Base-by-base conservation (phyloP, 805 yeast genomes). In the Lipomyces chichibuensis region DNA sequence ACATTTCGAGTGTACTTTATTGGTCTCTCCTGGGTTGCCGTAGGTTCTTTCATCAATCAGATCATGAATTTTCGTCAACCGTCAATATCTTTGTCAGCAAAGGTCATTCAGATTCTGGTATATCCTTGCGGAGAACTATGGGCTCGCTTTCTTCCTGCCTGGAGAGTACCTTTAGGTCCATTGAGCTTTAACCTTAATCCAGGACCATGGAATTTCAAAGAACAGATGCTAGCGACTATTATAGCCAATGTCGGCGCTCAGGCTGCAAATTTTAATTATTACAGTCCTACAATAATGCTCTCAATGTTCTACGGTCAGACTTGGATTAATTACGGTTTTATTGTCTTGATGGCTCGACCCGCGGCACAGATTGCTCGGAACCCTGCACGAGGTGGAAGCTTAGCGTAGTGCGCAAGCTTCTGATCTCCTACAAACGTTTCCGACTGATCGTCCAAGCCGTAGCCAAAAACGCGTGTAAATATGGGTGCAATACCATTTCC, bases 151-250 rank as follows among this genome's bases (percentile, higher is more conserved):
- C 65, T 84, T 46, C 88, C 88, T 33, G 82, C 82, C 64, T 79
- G 78, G 77, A 79, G 54, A 27, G 43, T 66, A 14, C 53, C 23
- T 7, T 54, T 64, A 49, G 59, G 69, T 14, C 83, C 85, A 59
- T 77, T 72, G 20, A 78, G 81, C 69, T 73, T 76, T 75, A 79
- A 74, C 71, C 74, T 86, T 66, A 87, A 86, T 73, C 88, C 89
- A 4, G 88, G 89, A 11, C 88, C 88, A n/a, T 87, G 88, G 87
- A 78, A 80, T 53, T 79, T 76, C 69, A 87, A 87, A 73, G 90
- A 87, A 72, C 90, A 87, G 75, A 85, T 86, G 88, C 80, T 87
- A 66, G 78, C 87, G 13, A 84, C 90, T 69, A 71, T 82, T 49
- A 75, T 81, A 56, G 57, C 67, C 39, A 66, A 66, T 51, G 67